Conservation (phyloP, 345 rosid genomes). For the Combretum micranthum region DNA sequence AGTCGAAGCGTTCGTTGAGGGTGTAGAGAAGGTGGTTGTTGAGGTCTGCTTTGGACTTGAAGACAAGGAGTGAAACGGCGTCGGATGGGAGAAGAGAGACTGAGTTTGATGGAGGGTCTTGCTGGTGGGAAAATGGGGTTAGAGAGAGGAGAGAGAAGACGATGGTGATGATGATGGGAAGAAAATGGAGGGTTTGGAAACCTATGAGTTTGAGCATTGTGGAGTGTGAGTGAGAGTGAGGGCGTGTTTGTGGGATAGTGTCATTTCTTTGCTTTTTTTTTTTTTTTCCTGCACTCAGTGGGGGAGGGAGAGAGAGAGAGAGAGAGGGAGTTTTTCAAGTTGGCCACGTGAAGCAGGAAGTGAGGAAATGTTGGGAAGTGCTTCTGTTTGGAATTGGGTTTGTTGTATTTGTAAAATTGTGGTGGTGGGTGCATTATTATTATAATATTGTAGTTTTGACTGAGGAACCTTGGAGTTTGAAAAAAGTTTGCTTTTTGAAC, state of each 20-base stretch:
- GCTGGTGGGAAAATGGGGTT: constrained; percentile 3
- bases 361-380: no score
- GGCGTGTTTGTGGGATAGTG: neutral
- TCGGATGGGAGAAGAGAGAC: constrained; percentile 53
- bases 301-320: no score
- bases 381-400: no score
- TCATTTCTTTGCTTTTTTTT: no score
- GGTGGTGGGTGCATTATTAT: no score
- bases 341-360: no score
- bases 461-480: no score
- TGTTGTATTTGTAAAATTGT: no score
- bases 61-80: constrained; percentile 68
- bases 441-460: no score
- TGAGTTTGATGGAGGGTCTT: constrained; percentile 23
- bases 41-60: constrained; percentile 79
- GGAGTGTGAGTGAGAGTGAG: neutral
- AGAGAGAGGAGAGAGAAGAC: constrained; percentile 19
- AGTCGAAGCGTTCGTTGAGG: constrained; percentile 78
- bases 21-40: constrained; percentile 63
- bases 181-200: neutral
- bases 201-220: neutral
- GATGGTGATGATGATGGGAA: neutral
- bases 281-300: no score
- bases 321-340: no score
- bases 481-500: no score